Base-by-base conservation (phyloP, 192 early-diverging fungal species). In the Backusella morwellensis region DNA sequence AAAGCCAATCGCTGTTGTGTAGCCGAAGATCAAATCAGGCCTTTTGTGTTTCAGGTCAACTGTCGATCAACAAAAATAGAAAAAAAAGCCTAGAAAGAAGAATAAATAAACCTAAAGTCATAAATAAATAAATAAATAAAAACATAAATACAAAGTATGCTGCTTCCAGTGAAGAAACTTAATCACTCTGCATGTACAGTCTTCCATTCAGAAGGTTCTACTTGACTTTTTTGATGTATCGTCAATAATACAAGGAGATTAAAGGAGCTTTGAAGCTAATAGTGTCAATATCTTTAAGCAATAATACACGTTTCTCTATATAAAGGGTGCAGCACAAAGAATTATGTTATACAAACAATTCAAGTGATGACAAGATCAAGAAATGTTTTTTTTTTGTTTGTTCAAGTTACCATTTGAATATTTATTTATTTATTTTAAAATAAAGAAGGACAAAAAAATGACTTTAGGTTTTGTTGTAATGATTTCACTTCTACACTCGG, bases 31-130 rank as follows among this genome's bases (percentile, higher is more conserved):
- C 56, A 63, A 63, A 63, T 63, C 8, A 23, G 56, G 12, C 56
- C 56, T 63, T 63, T 29, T 63, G 56, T 63, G 56, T 63, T 63
- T 63, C 56, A 63, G 56, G 23, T 63, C 21, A 63, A 63, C 56
- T 63, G 56, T 63, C 26, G 56, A 63, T 29, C 21, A 63, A 63
- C 56, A 26, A 63, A 63, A 63, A 63, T 63, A 29, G 56, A 63
- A 63, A 63, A 63, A 63, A 29, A 63, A 21, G 7, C 56, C 56
- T 11, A 29, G 26, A 63, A 23, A 63, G 26, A 59, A 59, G 26
- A 63, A 63, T 23, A 56, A 56, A 56, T 21, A 56, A 56, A 56
- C 54, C 8, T 29, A 63, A 29, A 63, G 23, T 12, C 9, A 63
- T 11, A 26, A 63, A 63, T n/a, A 63, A 63, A 56, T n/a, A 63